Evolutionary conservation across 345 rosid genomes (phyloP), one percentile per base, ranked within the genome.

Genomic region (Combretum micranthum): DNA sequence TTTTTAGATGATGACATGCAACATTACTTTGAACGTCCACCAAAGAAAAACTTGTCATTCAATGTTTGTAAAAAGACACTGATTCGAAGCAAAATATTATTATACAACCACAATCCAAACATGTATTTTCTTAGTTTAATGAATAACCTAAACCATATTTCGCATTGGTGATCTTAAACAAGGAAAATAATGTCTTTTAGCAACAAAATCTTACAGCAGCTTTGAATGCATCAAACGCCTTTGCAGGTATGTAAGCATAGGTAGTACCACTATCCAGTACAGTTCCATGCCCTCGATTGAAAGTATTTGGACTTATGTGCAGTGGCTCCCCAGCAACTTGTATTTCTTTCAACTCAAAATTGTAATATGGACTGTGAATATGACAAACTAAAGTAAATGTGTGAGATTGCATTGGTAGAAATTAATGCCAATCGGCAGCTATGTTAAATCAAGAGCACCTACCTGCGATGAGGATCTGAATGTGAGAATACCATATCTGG

Each of bases 301-400:
- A 89, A 47, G 73, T 75, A n/a, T 57, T 75, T 16, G 86, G 67
- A 32, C 74, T 72, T 42, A 93, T 50, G 52, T 73, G 75, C 75
- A 93, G 73, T 53, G 66, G 75, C 80, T 87, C 79, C 74, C 96
- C 99, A 46, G 92, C 99, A 47, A 89, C 87, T 67, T 75, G 89
- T 64, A 93, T 79, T 75, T 76, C 97, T 82, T 73, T 89, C 90
- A 87, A 78, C 77, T 89, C 82, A 63, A 91, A 68, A 70, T 93
- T 93, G 87, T 93, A 93, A 77, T 89, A 93, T 65, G 88, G 92
- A 85, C 97, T 89, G 96, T 88, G 79, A 80, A 88, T 90, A 91
- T 78, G 90, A 86, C 88, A 87, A 80, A 84, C 96, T 82, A 81
- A 77, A 80, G 90, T 83, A 84, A 86, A 84, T 86, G 82, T 69